Conservation (phyloP, 2,329 filamentous ascomycete species). For the Ophiostoma sp. region DNA sequence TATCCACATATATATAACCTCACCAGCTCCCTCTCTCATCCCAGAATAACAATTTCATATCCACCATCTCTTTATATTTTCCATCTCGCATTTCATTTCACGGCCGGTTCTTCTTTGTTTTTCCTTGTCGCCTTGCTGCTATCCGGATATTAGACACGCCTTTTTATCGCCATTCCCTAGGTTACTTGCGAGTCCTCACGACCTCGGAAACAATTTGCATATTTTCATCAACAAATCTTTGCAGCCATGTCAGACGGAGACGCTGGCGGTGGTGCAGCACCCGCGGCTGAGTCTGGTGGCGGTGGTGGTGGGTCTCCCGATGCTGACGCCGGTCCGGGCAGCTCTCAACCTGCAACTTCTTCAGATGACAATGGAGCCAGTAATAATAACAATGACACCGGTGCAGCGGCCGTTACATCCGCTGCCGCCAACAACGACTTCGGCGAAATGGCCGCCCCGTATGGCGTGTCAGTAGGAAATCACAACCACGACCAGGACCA, state of each 20-base stretch:
- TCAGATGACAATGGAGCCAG: background rate
- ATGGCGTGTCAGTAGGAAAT: background rate
- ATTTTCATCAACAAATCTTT: background rate
- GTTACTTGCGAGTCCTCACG: background rate
- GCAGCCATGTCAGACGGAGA: conserved; percentile 26
- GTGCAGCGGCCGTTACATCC: background rate
- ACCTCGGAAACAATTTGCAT: background rate
- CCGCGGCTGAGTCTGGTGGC: background rate
- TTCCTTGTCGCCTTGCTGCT: background rate
- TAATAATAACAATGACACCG: background rate
- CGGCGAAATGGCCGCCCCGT: conserved; percentile 21
- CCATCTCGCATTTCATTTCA: background rate
- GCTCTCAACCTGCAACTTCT: background rate
- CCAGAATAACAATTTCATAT: background rate
- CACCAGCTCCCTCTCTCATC: background rate
- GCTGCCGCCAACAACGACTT: conserved; percentile 12
- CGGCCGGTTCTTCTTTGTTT: background rate
- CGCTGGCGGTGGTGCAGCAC: conserved; percentile 2
- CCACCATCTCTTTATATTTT: background rate
- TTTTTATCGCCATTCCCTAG: background rate
- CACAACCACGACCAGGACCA: conserved; percentile 13
- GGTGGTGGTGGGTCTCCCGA: conserved; percentile 11
- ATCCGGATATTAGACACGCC: background rate
- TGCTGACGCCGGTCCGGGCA: background rate
- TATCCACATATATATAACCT: background rate